These are phyloP conservation scores for Chalciporus sp. DNA, from an alignment of 1,284 basidiomycete species.

Conservation along the genomic window DNA sequence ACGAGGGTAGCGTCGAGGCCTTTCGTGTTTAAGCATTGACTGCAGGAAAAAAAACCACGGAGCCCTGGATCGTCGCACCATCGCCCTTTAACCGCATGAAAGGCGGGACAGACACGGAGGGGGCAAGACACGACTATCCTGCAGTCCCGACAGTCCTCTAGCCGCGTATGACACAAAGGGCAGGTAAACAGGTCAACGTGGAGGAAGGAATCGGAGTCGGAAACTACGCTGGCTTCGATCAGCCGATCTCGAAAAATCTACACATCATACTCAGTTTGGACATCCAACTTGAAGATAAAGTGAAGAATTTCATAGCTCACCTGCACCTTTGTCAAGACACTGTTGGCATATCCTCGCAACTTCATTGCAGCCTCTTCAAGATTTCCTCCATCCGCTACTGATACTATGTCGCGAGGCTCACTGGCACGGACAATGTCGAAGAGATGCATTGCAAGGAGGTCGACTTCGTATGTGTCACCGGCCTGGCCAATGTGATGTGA, in stretches of 20 bases:
- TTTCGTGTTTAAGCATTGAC: conserved; percentile 9
- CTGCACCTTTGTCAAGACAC: conserved; percentile 7
- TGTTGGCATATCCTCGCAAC: conserved; percentile 16
- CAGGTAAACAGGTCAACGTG: conserved; percentile 25
- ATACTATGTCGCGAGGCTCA: not conserved
- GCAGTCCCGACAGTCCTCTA: conserved; percentile 19
- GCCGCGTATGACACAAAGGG: conserved; percentile 8
- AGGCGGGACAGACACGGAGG: not conserved
- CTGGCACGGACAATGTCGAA: not conserved
- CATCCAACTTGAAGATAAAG: too few relatives aligned
- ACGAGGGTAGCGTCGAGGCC: not conserved
- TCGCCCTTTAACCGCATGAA: not conserved
- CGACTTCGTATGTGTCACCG: conserved; percentile 11
- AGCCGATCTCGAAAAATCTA: conserved; percentile 19
- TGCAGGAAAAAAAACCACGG: conserved; percentile 8
- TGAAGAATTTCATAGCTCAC: conserved; percentile 1
- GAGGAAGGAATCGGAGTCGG: conserved; percentile 8
- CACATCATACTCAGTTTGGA: not conserved
- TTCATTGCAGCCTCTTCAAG: not conserved
- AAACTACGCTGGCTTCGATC: conserved; percentile 1
- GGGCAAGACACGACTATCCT: conserved; percentile 14
- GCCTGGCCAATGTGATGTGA: not conserved
- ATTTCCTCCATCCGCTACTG: not conserved
- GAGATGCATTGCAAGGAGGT: conserved; percentile 7
- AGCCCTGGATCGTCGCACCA: conserved; percentile 8